These are phyloP conservation scores for Chlamydomonas asymmetrica DNA, from an alignment of 139 green algal species.

Conservation along the genomic window DNA sequence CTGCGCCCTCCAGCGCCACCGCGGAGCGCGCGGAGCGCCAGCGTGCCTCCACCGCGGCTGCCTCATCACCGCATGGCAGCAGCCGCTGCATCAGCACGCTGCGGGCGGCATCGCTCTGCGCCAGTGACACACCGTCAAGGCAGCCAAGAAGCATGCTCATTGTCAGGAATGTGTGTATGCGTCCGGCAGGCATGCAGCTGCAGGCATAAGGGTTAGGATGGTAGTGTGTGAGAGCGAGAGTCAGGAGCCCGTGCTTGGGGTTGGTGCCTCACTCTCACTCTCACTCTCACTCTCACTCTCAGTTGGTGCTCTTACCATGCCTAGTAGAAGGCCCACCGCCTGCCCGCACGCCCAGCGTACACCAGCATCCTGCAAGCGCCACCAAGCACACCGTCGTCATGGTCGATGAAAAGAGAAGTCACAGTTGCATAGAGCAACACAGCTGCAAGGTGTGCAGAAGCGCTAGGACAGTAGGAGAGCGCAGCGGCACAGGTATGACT, in stretches of 20 bases:
- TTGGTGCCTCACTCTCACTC: neutral
- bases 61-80: constrained; percentile 34
- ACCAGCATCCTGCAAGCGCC: constrained; percentile 16
- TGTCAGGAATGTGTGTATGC: neutral
- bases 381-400: neutral
- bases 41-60: constrained; percentile 12
- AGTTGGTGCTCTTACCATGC: constrained; percentile 29
- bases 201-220: neutral
- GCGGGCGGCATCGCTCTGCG: constrained; percentile 15
- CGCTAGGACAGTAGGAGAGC: too few relatives aligned
- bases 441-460: too few relatives aligned
- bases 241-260: neutral
- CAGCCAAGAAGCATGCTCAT: neutral
- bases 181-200: neutral
- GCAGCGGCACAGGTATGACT: too few relatives aligned
- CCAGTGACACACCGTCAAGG: neutral
- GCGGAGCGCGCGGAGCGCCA: constrained; percentile 43
- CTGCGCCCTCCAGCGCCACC: constrained; percentile 43
- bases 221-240: neutral
- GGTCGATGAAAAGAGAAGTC: too few relatives aligned
- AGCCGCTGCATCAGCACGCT: constrained; percentile 17
- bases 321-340: constrained; percentile 44
- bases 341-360: constrained; percentile 58
- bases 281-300: too few relatives aligned
- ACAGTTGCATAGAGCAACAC: too few relatives aligned